Conservation (phyloP, 2,329 filamentous ascomycete genomes). For the Phaeosphaeriaceae sp. region DNA sequence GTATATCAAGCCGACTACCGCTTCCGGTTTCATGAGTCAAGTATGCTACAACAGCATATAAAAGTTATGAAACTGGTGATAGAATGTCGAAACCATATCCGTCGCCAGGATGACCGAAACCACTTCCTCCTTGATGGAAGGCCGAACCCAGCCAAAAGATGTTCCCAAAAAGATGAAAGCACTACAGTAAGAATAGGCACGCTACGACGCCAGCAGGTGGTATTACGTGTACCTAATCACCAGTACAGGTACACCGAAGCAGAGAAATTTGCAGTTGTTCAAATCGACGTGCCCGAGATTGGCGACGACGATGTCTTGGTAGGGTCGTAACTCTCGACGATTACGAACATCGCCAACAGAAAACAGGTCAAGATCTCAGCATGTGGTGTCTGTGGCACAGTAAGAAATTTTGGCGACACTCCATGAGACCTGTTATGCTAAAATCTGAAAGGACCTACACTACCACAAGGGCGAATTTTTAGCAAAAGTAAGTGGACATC, state of each 20-base stretch:
- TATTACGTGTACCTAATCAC: not conserved
- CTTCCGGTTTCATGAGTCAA: not conserved
- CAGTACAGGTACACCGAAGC: slow-evolving; percentile 24
- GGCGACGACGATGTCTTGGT: slow-evolving; percentile 34
- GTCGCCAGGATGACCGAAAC: not conserved
- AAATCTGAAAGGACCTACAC: slow-evolving; percentile 26
- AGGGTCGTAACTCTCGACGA: not conserved
- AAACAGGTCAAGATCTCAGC: slow-evolving; percentile 30
- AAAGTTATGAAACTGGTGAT: not conserved
- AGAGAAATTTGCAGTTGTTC: slow-evolving; percentile 27
- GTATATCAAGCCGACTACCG: not conserved
- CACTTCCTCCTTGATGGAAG: not conserved
- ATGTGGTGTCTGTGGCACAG: slow-evolving; percentile 34
- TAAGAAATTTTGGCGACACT: not conserved
- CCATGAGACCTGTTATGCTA: too few species aligned
- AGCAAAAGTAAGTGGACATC: slow-evolving; percentile 14
- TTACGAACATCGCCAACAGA: not conserved
- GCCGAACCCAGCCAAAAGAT: not conserved
- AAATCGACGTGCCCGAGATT: slow-evolving; percentile 23
- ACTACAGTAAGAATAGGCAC: slow-evolving; percentile 21
- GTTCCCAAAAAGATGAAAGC: slow-evolving; percentile 31
- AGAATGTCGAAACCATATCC: not conserved
- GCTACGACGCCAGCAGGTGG: not conserved
- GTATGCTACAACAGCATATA: not conserved
- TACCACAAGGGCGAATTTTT: slow-evolving; percentile 37